These are phyloP conservation scores for Epichloe gansuensis DNA, from an alignment of 2,329 filamentous ascomycete genomes.

Conservation along the genomic window DNA sequence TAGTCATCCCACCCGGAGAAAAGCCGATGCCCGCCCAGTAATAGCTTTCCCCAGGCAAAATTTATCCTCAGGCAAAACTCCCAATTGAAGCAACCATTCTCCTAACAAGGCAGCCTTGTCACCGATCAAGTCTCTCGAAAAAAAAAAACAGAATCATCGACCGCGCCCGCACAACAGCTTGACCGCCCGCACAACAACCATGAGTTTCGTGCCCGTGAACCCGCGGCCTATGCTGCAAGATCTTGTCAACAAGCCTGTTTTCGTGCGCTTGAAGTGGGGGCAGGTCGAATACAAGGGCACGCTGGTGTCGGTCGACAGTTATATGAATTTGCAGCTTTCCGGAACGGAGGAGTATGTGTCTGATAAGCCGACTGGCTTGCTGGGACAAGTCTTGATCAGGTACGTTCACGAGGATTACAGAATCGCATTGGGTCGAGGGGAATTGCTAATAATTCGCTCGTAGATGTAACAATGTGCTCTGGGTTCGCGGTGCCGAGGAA, in stretches of 20 bases:
- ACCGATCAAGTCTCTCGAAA: too few relatives aligned
- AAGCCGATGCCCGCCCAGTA: not conserved
- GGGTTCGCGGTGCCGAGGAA: slow-evolving; percentile 48
- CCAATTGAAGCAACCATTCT: not conserved
- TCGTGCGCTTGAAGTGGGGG: slow-evolving; percentile 94
- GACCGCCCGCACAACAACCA: slow-evolving; percentile 10
- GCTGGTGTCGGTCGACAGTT: slow-evolving; percentile 87
- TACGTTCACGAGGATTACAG: slow-evolving; percentile 26
- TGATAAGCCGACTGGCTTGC: slow-evolving; percentile 68
- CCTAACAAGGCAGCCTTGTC: not conserved
- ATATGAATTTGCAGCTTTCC: slow-evolving; percentile 96
- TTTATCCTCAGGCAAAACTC: slow-evolving; percentile 1
- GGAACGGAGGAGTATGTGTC: slow-evolving; percentile 88
- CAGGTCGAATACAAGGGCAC: slow-evolving; percentile 94
- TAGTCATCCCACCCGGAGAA: slow-evolving; percentile 4
- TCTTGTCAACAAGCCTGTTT: slow-evolving; percentile 81
- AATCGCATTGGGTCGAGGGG: not conserved
- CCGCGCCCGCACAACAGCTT: not conserved
- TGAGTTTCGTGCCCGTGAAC: slow-evolving; percentile 78
- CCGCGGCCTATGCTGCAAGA: slow-evolving; percentile 92
- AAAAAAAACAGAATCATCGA: not conserved
- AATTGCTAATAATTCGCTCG: slow-evolving; percentile 1
- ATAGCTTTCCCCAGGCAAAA: not conserved
- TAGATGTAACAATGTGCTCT: slow-evolving; percentile 95
- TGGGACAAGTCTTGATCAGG: slow-evolving; percentile 90